These are phyloP conservation scores for Tagetes patula DNA, from an alignment of 129 eudicot genomes.

Conservation along the genomic window DNA sequence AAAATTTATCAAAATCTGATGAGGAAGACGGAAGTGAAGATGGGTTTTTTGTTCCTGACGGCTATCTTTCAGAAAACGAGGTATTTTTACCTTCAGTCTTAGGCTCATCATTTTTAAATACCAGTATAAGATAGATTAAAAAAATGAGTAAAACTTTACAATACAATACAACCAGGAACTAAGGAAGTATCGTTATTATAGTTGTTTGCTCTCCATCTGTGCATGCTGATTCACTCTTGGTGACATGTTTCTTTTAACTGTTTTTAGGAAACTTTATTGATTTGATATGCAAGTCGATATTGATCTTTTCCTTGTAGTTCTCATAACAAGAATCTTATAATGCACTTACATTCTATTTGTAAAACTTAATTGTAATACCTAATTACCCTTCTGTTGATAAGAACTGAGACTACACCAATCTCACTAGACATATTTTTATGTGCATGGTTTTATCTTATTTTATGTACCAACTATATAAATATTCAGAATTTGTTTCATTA, in stretches of 20 bases:
- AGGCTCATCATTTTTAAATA: not conserved
- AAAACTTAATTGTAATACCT: not conserved
- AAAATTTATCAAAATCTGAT: conserved; percentile 55
- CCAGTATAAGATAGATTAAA: not conserved
- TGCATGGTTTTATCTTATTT: not conserved
- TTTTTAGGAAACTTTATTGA: not conserved
- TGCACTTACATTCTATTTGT: not conserved
- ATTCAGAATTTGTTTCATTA: not conserved
- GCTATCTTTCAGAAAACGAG: conserved; percentile 97
- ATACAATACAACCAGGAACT: not conserved
- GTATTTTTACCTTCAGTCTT: conserved; percentile 35
- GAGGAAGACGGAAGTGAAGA: conserved; percentile 88
- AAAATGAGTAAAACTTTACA: not conserved
- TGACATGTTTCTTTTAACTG: not conserved
- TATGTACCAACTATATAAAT: not conserved
- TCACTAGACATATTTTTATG: not conserved
- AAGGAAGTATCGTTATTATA: not conserved
- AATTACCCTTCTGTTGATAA: not conserved
- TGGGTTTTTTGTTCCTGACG: conserved; percentile 95
- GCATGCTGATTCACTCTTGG: not conserved
- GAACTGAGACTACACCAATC: not conserved
- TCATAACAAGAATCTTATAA: not conserved
- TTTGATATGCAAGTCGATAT: not conserved
- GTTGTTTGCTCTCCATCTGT: not conserved
- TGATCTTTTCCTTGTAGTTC: not conserved